Evolutionary conservation across 2,329 filamentous ascomycete species (phyloP).

Genomic region (Emmonsiellopsis sp.): DNA sequence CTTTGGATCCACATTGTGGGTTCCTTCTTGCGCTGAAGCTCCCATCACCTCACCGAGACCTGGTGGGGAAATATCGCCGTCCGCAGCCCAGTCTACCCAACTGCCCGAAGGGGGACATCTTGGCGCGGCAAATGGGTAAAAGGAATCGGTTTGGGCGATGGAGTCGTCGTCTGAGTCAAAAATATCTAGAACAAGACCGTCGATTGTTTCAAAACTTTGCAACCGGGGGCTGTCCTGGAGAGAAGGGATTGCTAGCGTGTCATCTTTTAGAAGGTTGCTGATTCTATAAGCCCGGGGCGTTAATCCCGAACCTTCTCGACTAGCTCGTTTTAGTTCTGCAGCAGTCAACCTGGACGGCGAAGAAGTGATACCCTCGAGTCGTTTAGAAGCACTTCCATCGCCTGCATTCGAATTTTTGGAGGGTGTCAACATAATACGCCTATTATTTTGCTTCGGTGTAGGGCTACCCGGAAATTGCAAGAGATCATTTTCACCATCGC

Average conservation of each 20-base stretch:
- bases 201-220: constrained; percentile 21
- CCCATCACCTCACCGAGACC: neutral
- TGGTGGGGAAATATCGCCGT: constrained; percentile 25
- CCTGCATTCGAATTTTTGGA: constrained; percentile 16
- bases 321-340: constrained; percentile 25
- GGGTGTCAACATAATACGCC: constrained; percentile 29
- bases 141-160: constrained; percentile 16
- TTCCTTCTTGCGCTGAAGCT: neutral
- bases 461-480: constrained; percentile 48
- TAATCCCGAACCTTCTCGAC: constrained; percentile 13
- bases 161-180: constrained; percentile 23
- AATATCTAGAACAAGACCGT: constrained; percentile 29
- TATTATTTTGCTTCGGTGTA: constrained; percentile 46
- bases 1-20: too few relatives aligned
- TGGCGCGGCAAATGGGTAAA: constrained; percentile 19
- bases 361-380: constrained; percentile 14
- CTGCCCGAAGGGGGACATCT: constrained; percentile 16
- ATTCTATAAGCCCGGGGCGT: constrained; percentile 16
- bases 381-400: constrained; percentile 12
- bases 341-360: constrained; percentile 24
- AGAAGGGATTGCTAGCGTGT: constrained; percentile 12
- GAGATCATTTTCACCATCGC: constrained; percentile 34
- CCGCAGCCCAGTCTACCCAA: constrained; percentile 31
- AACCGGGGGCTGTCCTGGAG: constrained; percentile 18
- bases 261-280: constrained; percentile 16